Conservation (phyloP, 2,329 filamentous ascomycete species). For the Penicillium sp. region DNA sequence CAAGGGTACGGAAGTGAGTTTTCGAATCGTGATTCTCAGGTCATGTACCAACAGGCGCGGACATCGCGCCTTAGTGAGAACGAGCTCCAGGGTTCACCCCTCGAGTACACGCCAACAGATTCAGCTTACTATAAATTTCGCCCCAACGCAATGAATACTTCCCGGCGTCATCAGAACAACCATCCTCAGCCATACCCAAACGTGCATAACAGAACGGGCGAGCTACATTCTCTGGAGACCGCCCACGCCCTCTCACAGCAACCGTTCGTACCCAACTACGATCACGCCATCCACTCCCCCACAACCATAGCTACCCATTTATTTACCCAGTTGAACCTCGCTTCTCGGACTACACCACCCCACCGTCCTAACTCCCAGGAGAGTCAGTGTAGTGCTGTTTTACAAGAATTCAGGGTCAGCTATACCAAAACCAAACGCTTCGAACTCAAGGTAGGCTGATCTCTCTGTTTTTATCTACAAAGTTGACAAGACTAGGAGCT, state of each 20-base stretch:
- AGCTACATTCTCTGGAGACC: constrained; percentile 42
- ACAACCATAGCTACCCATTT: constrained; percentile 38
- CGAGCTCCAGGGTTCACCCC: constrained; percentile 51
- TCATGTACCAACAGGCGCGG: constrained; percentile 43
- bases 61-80: constrained; percentile 48
- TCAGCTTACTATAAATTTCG: constrained; percentile 52
- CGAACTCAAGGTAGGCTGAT: constrained; percentile 70
- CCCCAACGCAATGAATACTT: constrained; percentile 47
- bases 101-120: constrained; percentile 52
- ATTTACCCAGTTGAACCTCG: constrained; percentile 39
- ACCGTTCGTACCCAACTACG: constrained; percentile 38
- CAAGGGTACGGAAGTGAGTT: constrained; percentile 33
- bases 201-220: constrained; percentile 56
- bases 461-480: constrained; percentile 7
- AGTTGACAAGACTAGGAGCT: constrained; percentile 64
- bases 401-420: constrained; percentile 79
- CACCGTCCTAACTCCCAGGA: constrained; percentile 65
- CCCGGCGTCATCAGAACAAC: constrained; percentile 48
- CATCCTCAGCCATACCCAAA: constrained; percentile 35
- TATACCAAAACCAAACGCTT: constrained; percentile 75
- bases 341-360: constrained; percentile 53
- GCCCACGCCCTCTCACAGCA: constrained; percentile 37
- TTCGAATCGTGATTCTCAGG: constrained; percentile 34
- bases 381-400: constrained; percentile 67
- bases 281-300: constrained; percentile 38